Evolutionary conservation across 139 green algal genomes (phyloP).

Genomic region (Chlorella vulgaris): DNA sequence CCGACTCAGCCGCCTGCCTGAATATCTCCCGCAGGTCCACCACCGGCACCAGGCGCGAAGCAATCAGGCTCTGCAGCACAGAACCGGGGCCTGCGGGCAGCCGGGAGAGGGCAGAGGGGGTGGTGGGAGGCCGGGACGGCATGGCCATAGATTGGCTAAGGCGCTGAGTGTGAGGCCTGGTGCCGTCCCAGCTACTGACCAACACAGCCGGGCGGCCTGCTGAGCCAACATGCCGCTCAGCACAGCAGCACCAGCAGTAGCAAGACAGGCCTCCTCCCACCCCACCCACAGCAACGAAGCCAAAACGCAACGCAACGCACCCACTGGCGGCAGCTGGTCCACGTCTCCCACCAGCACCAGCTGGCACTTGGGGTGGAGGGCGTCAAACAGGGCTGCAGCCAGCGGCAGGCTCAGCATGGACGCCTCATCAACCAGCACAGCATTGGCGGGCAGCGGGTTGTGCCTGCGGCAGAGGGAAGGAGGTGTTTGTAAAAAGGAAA

Average conservation of each 20-base stretch:
- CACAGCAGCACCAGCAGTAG: too few relatives aligned
- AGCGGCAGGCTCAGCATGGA: slow-evolving; percentile 85
- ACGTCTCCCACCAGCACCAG: slow-evolving; percentile 87
- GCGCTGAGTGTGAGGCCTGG: not conserved
- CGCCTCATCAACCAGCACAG: slow-evolving; percentile 81
- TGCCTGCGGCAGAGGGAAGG: slow-evolving; percentile 2
- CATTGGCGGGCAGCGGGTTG: slow-evolving; percentile 51
- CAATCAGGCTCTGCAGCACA: slow-evolving; percentile 61
- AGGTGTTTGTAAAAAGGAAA: too few relatives aligned
- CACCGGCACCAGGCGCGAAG: slow-evolving; percentile 53
- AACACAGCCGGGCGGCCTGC: too few relatives aligned
- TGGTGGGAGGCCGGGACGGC: not conserved
- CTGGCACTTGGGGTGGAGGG: slow-evolving; percentile 53
- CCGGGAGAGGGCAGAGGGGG: not conserved
- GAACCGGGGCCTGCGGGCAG: slow-evolving; percentile 65
- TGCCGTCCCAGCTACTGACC: not conserved
- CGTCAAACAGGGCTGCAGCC: slow-evolving; percentile 67
- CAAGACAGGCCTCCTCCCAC: not conserved
- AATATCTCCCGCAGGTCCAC: slow-evolving; percentile 80
- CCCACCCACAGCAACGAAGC: too few relatives aligned
- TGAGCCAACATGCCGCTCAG: too few relatives aligned
- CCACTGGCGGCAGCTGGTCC: slow-evolving; percentile 87
- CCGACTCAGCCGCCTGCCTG: slow-evolving; percentile 57
- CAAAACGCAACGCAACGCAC: too few relatives aligned
- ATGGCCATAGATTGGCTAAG: not conserved